Evolutionary conservation across 2,329 filamentous ascomycete species (phyloP).

Genomic region (Cryphonectria nitschkei): DNA sequence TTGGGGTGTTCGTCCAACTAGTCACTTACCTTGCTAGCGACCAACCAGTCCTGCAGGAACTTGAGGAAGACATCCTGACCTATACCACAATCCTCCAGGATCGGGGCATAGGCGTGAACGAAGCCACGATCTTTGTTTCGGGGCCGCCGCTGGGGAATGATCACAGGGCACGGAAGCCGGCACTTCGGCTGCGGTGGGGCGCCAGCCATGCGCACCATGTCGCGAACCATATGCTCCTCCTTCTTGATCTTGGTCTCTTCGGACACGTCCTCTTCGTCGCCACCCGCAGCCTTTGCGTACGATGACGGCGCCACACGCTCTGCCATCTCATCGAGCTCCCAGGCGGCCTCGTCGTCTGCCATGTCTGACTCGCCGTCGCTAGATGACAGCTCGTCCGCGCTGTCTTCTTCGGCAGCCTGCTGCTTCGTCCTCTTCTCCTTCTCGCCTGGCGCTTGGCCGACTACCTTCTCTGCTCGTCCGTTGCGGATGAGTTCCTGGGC

Average conservation of each 20-base stretch:
- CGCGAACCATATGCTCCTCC: slow-evolving; percentile 28
- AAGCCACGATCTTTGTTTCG: slow-evolving; percentile 42
- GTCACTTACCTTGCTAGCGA: slow-evolving; percentile 30
- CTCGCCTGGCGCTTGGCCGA: slow-evolving; percentile 11
- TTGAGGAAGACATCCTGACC: slow-evolving; percentile 41
- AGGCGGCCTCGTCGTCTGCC: slow-evolving; percentile 32
- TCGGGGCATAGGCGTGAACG: slow-evolving; percentile 44
- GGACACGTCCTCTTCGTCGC: slow-evolving; percentile 15
- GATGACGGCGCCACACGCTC: slow-evolving; percentile 29
- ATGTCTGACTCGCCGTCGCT: slow-evolving; percentile 19
- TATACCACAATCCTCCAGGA: slow-evolving; percentile 40
- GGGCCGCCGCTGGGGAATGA: slow-evolving; percentile 45
- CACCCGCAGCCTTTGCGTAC: slow-evolving; percentile 15
- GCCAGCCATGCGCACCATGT: slow-evolving; percentile 32
- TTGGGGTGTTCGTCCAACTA: not conserved
- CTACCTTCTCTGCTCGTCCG: slow-evolving; percentile 16
- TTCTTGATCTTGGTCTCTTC: slow-evolving; percentile 31
- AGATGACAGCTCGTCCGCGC: slow-evolving; percentile 16
- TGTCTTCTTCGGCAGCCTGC: slow-evolving; percentile 9
- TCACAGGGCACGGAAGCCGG: slow-evolving; percentile 39
- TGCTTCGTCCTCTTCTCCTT: slow-evolving; percentile 7
- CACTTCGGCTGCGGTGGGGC: slow-evolving; percentile 25
- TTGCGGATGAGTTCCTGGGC: slow-evolving; percentile 15
- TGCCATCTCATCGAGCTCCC: slow-evolving; percentile 35
- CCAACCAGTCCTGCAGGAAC: slow-evolving; percentile 41